Base-by-base conservation (phyloP, 169 alveolate species). In the Theileria equi region DNA sequence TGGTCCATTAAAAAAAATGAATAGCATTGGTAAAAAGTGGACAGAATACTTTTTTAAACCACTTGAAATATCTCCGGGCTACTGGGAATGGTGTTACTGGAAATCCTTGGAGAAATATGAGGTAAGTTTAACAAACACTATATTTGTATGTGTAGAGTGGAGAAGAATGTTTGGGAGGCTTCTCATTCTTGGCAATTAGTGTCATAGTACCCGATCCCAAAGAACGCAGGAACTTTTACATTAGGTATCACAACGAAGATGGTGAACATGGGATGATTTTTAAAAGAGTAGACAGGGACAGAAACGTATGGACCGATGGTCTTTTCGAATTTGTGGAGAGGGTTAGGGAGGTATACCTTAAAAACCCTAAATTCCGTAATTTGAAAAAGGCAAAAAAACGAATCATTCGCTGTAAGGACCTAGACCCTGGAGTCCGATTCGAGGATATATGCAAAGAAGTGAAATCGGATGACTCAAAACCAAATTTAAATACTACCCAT, bases 261-360 rank as follows among this genome's bases (percentile, higher is more conserved):
- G 88, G 88, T 13, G 82, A 40, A 6, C 87, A 77, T 32, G 94
- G 81, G 28, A 63, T 89, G 23, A 62, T 89, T 5, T 80, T 88
- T 47, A 84, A 76, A 55, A 67, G 82, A 13, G 85, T 88, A 2
- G 94, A 89, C 38, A 40, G 91, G 34, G 78, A 80, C 59, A 68
- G 94, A 28, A 88, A 89, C 60, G 47, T 88, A 10, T 89, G 94
- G 94, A 53, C 93, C 1, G 94, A 89, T 25, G 93, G 90, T 25
- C 64, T 89, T 10, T 82, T 77, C 28, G 94, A 89, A 53, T 89
- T 89, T 53, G 82, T 89, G 13, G 63, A 65, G 41, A 32, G 84
- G 53, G 16, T 71, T 40, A 73, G 90, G 19, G 86, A 76, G 72
- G 65, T 82, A 10, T 62, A 43, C 32, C 16, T 38, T 40, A 36